phyloP scores from a whole-genome alignment of 768 basidiomycete species.

The Russula abietina region DNA sequence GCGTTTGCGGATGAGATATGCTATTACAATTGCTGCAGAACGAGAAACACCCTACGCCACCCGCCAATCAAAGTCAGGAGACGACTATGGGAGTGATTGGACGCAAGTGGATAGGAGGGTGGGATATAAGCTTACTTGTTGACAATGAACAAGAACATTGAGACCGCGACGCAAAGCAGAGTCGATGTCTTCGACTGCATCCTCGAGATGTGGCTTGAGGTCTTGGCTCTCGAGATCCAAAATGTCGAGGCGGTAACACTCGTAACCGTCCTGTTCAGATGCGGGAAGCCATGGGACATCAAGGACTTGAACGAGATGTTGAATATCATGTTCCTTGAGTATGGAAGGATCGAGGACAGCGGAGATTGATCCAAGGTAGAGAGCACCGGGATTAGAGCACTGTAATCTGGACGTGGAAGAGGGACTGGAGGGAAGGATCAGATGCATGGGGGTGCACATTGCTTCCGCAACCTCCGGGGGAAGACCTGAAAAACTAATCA shows the following conservation, averaged over 20 bases:
- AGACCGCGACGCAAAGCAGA: constrained; percentile 50
- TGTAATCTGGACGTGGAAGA: constrained; percentile 27
- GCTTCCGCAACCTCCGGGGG: constrained; percentile 73
- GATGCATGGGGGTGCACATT: constrained; percentile 83
- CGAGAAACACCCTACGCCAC: constrained; percentile 64
- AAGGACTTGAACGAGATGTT: constrained; percentile 60
- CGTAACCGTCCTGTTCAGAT: constrained; percentile 32
- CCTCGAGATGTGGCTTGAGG: constrained; percentile 61
- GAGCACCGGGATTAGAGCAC: constrained; percentile 38
- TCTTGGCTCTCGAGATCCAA: constrained; percentile 57
- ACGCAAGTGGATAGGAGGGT: neutral
- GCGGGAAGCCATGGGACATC: constrained; percentile 58
- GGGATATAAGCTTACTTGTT: constrained; percentile 51
- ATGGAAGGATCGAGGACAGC: constrained; percentile 52
- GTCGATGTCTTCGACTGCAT: constrained; percentile 62
- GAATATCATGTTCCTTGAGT: constrained; percentile 45
- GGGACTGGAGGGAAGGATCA: constrained; percentile 42
- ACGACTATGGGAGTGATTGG: constrained; percentile 11
- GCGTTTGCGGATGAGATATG: constrained; percentile 70
- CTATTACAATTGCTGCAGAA: constrained; percentile 68
- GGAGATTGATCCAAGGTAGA: constrained; percentile 64
- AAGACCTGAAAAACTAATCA: constrained; percentile 76
- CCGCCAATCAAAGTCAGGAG: constrained; percentile 13
- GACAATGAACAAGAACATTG: constrained; percentile 74
- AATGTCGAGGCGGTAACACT: constrained; percentile 62